Evolutionary conservation across 1,284 basidiomycete species (phyloP).

Genomic region (Ganoderma boninense): DNA sequence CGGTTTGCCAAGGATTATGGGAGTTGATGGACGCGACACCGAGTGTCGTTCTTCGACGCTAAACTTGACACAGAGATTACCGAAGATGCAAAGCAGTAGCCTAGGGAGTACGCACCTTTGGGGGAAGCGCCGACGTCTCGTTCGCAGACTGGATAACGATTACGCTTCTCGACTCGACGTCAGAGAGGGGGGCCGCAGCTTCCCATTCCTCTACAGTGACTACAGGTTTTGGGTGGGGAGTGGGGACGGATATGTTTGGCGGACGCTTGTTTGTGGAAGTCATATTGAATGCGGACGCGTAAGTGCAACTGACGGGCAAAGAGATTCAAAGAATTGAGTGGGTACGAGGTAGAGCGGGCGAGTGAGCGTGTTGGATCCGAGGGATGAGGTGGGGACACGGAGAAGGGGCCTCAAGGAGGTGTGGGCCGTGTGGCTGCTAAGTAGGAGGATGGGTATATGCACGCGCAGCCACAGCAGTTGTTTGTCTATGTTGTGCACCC

Average conservation of each 20-base stretch:
- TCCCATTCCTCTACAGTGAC: slow-evolving; percentile 91
- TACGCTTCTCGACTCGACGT: slow-evolving; percentile 75
- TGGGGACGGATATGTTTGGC: slow-evolving; percentile 14
- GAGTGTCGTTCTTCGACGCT: slow-evolving; percentile 47
- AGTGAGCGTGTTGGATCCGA: neutral
- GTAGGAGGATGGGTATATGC: neutral
- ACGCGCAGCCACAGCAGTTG: slow-evolving; percentile 27
- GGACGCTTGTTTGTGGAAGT: slow-evolving; percentile 23
- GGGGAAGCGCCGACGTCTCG: slow-evolving; percentile 69
- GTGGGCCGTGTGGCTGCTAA: too few species aligned
- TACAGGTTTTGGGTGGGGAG: slow-evolving; percentile 47
- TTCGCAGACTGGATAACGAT: slow-evolving; percentile 68
- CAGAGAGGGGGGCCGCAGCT: slow-evolving; percentile 75
- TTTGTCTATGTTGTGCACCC: slow-evolving; percentile 24
- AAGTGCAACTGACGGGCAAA: neutral
- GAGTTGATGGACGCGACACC: slow-evolving; percentile 54
- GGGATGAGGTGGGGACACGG: neutral
- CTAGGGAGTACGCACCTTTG: slow-evolving; percentile 61
- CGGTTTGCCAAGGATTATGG: slow-evolving; percentile 44
- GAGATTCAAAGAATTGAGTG: neutral
- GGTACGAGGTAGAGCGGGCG: neutral
- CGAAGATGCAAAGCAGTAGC: neutral
- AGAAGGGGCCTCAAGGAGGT: neutral
- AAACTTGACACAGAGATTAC: slow-evolving; percentile 43
- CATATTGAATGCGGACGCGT: slow-evolving; percentile 6